Evolutionary conservation across 2,329 filamentous ascomycete genomes (phyloP), one percentile per base, ranked within the genome.

Genomic region (Knufia petricola): DNA sequence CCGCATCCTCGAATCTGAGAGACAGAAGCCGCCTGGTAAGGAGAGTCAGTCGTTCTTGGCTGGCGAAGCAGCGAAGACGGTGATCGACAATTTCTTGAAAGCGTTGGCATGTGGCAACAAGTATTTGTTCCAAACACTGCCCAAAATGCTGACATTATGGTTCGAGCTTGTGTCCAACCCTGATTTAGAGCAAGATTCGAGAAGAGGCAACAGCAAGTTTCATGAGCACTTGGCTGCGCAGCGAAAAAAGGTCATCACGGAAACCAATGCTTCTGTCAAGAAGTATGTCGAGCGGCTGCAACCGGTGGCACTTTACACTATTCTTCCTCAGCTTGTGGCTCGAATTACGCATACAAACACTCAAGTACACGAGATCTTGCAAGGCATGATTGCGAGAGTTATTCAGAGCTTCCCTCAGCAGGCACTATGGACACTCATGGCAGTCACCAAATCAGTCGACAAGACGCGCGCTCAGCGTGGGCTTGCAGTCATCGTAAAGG

Each of bases 121-220:
- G 66, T 95, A 96, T 65, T 79, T 95, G 37, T 94, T 95, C 60
- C 89, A 96, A 65, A 95, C 89, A 0, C 72, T 98, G 28, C 94
- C 92, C 0, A 85, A 94, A 53, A 76, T 95, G 39, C 69, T 99
- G 34, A 98, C 92, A 0, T 73, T 98, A 2, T 99, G 94, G 90
- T 73, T 98, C 31, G 90, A 95, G 59, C 77, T 98, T 53, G 90
- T 87, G 4, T 82, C 84, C 31, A 80, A 85, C 51, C 73, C 87
- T 30, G 78, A 85, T 60, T 78, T 81, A 57, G 68, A 70, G 21
- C 62, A 76, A 50, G 74, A 77, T 58, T 63, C 69, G 1, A 73
- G 72, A 54, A 65, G 69, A 49, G 71, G 71, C 21, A 68, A 69
- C 37, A 67, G 68, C 43, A 65, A 69, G 28, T 75, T 75, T 51